Conservation (phyloP, 768 basidiomycete species). For the Russula lepida region DNA sequence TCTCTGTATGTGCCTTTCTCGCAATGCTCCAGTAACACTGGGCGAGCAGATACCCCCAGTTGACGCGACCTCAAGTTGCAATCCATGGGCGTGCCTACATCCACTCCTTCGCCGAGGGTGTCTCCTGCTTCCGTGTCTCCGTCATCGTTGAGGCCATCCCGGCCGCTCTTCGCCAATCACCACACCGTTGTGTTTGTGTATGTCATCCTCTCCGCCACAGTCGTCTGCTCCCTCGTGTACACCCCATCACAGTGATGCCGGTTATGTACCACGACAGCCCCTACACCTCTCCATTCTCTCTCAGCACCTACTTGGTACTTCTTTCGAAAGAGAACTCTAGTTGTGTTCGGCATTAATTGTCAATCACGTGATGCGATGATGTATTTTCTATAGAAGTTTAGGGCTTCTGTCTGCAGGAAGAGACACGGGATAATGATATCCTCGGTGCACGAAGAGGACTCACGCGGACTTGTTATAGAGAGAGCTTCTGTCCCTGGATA, state of each 20-base stretch:
- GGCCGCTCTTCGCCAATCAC: not conserved
- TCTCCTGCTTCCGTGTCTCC: not conserved
- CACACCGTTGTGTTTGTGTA: constrained; percentile 3
- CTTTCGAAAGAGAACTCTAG: not conserved
- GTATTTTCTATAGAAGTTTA: not conserved
- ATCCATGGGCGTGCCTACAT: constrained; percentile 7
- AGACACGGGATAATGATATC: too few relatives aligned
- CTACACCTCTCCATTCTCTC: constrained; percentile 8
- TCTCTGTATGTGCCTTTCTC: constrained; percentile 5
- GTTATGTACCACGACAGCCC: not conserved
- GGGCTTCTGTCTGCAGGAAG: not conserved
- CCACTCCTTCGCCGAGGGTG: constrained; percentile 3
- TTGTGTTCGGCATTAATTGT: not conserved
- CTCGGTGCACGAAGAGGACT: not conserved
- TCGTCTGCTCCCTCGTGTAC: not conserved
- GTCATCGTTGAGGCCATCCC: constrained; percentile 6
- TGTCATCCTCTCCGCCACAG: not conserved
- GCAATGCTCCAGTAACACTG: constrained; percentile 5
- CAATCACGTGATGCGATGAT: not conserved
- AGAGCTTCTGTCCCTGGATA: not conserved
- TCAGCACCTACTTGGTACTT: not conserved
- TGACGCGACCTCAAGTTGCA: not conserved
- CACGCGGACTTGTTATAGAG: not conserved
- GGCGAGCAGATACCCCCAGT: constrained; percentile 5
- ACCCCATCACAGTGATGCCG: not conserved